Base-by-base conservation (phyloP, 331 rosid genomes). In the Acacia pycnantha region DNA sequence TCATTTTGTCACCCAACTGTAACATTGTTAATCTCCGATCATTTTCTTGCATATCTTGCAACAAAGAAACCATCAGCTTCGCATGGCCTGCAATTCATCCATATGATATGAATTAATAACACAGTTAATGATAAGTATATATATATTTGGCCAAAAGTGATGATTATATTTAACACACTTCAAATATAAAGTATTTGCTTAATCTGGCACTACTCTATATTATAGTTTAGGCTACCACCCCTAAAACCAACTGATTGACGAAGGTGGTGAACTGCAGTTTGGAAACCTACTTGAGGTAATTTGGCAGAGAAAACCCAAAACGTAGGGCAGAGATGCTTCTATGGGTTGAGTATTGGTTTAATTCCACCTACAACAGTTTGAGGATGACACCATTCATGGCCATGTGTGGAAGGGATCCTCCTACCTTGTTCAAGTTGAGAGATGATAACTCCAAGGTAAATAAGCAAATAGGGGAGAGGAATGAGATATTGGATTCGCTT, bases 1-100 rank as follows among this genome's bases (percentile, higher is more conserved):
- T 95, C 83, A 90, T 86, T 86, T 92, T 93, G 56, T 95, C 98
- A 33, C 90, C 88, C 62, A 95, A 90, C 78, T 95, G 98, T 86
- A 93, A 84, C 94, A 95, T 88, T 27, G 98, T 95, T 85, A 92
- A 74, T 81, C 92, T 91, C 84, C 90, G 97, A 80, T 88, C 94
- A 84, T 85, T 92, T 51, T 83, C 85, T 85, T 90, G 96, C 41
- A 90, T 44, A 83, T 89, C 96, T 90, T 90, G 93, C 88, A 95
- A 82, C 66, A 95, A 82, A 58, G 98, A 92, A 89, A 95, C 79
- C 69, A 91, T 85, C 83, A 86, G 81, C 85, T 90, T 89, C 0
- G 94, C 98, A 86, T 88, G 89, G 77, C 97, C 98, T 95, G 90
- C 76, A 91, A 86, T 81, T 24, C 54, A 85, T 77, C 24, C 82